Base-by-base conservation (phyloP, 192 early-diverging fungal genomes). In the Backusella sp. region DNA sequence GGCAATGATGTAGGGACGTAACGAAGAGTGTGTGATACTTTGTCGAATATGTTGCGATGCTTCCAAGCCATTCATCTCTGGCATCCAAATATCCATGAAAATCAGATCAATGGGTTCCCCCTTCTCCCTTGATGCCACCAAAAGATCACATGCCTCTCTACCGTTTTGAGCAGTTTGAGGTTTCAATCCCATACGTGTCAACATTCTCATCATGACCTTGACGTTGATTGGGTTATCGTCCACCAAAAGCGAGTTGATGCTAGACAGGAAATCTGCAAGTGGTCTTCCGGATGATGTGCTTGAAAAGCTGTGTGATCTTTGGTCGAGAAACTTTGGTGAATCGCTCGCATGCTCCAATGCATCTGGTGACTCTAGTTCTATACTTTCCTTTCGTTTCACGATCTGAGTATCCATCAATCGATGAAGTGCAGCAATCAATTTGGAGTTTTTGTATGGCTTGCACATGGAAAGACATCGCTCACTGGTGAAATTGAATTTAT, bases 191-290 rank as follows among this genome's bases (percentile, higher is more conserved):
- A 83, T 83, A 36, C 71, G 75, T 6, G 37, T 77, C 28, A 91
- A 68, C 41, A 89, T 84, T 28, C 88, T 84, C 28, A 82, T 74
- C 2, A 87, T 85, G 12, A 94, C 85, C 76, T 91, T 91, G 52
- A 89, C 89, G 80, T 94, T 94, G 59, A 94, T 87, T 21, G 85
- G 78, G 66, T 94, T 93, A 78, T 93, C 93, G 71, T 93, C 93
- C 1, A 89, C 91, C 19, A 94, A 76, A 34, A 94, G 79, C 8
- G 73, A 70, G 2, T 66, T 73, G 11, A 42, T 46, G 3, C 28
- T 12, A 30, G 66, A 32, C 4, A 68, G 15, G 19, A 36, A 32
- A 68, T 68, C 30, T 4, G 35, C n/a, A 34, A 68, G 66, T 1
- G 56, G 56, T 62, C 26, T 23, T 1, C 56, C 56, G 4, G 56